Base-by-base conservation (phyloP, 331 rosid genomes). In the Phaseolus coccineus region DNA sequence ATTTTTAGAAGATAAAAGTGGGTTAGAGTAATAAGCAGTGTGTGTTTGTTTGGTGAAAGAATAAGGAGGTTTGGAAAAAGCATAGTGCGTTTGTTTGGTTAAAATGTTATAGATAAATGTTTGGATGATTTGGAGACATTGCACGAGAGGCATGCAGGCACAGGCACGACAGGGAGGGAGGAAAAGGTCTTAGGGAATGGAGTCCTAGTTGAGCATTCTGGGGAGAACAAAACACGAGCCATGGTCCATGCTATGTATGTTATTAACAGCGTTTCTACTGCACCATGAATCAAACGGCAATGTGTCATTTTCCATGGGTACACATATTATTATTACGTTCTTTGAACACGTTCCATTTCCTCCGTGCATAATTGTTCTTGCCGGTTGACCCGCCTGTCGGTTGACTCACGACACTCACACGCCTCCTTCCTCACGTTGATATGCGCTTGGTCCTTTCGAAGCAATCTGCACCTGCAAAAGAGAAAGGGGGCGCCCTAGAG, bases 281-380 rank as follows among this genome's bases (percentile, higher is more conserved):
- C 66, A 42, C 14, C 2, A 52, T 53, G 1, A 46, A 46, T 11
- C 5, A 3, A 9, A 35, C 37, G 22, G 11, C 11, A 35, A 6
- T 6, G 0, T 13, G 67, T 73, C 67, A 6, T 56, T 74, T 74
- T 74, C 78, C 0, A 1, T 40, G 8, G 47, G 25, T 71, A 51
- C 15, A 25, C 28, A 22, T 46, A 46, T 42, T 42, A 22, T 24
- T 28, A 27, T 68, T 13, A 28, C 30, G 1, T n/a, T 31, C 46
- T 15, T 22, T 44, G 12, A 59, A 61, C 79, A 75, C 61, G 79
- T 39, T 75, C 71, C 79, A 75, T 22, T 75, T 61, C 48, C 53
- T 58, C 13, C 70, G 79, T 58, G 69, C 28, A 56, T 39, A 33
- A n/a, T n/a, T n/a, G n/a, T n/a, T n/a, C n/a, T n/a, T n/a, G n/a